Evolutionary conservation across 31 red algal species (phyloP), one percentile per base, ranked within the genome.

Genomic region (Asparagopsis taxiformis): DNA sequence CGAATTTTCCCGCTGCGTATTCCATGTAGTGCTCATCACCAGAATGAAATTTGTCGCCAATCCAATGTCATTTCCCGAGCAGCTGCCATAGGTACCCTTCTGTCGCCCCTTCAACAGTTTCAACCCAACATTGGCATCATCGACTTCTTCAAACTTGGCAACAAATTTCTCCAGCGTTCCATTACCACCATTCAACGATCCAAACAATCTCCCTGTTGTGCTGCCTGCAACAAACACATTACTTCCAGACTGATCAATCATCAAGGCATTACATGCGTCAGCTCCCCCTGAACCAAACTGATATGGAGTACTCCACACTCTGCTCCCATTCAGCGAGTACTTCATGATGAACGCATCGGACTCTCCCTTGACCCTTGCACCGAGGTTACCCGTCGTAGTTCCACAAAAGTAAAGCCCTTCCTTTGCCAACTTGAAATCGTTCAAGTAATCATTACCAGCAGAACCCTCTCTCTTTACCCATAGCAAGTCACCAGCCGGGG

Each of bases 401-500:
- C 79, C 79, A 31, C 79, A 84, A 31, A 84, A 25, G 33, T 84
- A 84, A 16, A 74, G 24, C 1, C 38, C 79, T 16, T 84, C 9
- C 31, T 65, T 73, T 9, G 68, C 59, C 17, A 84, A 32, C 51
- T 56, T 59, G 0, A 84, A 33, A 64, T 65, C 79, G 8, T 55
- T 65, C 29, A 84, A 28, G 3, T 54, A 44, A n/a, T 84, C 79
- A 53, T 84, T 58, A 31, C 65, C 54, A 17, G 46, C 50, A 29
- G 79, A 84, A 37, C 79, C 79, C 16, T 66, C 68, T 55, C 79
- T 33, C 36, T 56, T 55, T 20, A 84, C 68, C 79, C 79, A 84
- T 21, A 36, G 30, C 15, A 84, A 44, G 9, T 84, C 56, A 7
- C 68, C 68, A 33, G 41, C 21, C 1, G 55, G 25, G 29, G 79